Percentiles rank a stretch among this genome's conserved stretches.
Conservation (phyloP, 2,329 filamentous ascomycete species). For the Diaporthe sp. region DNA sequence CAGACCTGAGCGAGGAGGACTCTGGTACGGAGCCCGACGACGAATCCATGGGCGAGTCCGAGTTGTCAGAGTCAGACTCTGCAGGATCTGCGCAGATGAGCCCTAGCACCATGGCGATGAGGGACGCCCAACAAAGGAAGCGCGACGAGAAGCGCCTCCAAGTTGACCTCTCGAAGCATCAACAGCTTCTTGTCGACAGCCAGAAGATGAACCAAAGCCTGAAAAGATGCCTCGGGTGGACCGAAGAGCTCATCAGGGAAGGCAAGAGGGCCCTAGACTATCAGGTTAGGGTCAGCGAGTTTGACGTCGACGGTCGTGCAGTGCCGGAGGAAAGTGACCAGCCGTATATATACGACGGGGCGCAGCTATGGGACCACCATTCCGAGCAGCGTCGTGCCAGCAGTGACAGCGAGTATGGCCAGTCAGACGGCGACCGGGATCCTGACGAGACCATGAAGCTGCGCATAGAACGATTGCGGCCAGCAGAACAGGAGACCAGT, state of each 20-base stretch:
- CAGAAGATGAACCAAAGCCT: conserved; percentile 97
- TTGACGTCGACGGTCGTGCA: conserved; percentile 85
- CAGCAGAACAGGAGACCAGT: conserved; percentile 18
- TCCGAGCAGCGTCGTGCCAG: neutral
- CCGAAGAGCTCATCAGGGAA: conserved; percentile 90
- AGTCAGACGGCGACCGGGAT: conserved; percentile 22
- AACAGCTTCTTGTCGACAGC: conserved; percentile 88
- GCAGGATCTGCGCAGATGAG: conserved; percentile 55
- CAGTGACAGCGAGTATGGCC: conserved; percentile 24
- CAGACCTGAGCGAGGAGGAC: conserved; percentile 66
- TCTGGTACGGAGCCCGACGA: conserved; percentile 49
- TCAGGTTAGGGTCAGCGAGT: conserved; percentile 81
- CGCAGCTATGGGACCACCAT: conserved; percentile 36
- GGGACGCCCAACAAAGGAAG: conserved; percentile 69
- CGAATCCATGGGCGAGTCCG: conserved; percentile 63
- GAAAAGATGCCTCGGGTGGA: conserved; percentile 89
- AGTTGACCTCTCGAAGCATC: conserved; percentile 88
- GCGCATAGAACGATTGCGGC: conserved; percentile 39
- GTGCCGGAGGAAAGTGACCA: conserved; percentile 75
- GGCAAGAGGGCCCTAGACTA: conserved; percentile 91
- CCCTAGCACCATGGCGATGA: conserved; percentile 56
- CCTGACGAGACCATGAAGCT: conserved; percentile 40
- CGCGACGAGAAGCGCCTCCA: conserved; percentile 87
- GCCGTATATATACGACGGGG: conserved; percentile 41
- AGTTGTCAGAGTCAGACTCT: conserved; percentile 58